Evolutionary conservation across 495 filamentous ascomycete species (phyloP).

Genomic region (Penicillium pulvis): DNA sequence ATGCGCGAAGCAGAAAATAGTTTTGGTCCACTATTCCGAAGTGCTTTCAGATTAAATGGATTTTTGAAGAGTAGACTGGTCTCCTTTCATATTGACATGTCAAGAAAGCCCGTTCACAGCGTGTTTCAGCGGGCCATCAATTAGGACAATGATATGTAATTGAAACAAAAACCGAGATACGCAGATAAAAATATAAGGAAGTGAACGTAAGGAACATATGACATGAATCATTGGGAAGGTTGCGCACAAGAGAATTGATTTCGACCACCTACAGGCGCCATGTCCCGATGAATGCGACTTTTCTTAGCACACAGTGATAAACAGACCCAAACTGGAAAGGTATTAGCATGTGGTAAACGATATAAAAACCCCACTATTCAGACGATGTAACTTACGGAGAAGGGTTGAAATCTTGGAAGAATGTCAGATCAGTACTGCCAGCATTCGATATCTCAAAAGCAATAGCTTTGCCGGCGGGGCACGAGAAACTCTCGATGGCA

Average conservation of each 20-base stretch:
- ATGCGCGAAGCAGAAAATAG: background rate
- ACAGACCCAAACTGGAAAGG: constrained; percentile 2
- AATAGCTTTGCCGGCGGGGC: constrained; percentile 54
- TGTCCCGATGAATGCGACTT: too few species aligned
- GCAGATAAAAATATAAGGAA: background rate
- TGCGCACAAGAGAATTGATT: background rate
- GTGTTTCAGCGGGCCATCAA: background rate
- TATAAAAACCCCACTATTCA: background rate
- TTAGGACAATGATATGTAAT: background rate
- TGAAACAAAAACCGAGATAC: background rate
- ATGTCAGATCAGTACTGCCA: constrained; percentile 56
- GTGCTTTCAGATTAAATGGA: background rate
- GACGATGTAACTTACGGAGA: constrained; percentile 42
- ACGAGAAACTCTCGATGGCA: constrained; percentile 55
- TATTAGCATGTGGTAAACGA: constrained; percentile 1
- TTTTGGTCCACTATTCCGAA: background rate
- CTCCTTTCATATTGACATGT: background rate
- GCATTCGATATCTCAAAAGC: constrained; percentile 53
- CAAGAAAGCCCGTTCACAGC: background rate
- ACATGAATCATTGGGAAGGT: background rate
- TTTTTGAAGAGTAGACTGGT: background rate
- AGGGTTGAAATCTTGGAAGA: constrained; percentile 64
- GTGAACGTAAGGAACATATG: background rate
- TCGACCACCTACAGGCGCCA: background rate
- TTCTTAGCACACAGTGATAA: constrained; percentile 19